These are phyloP conservation scores for Globisporangium middletonii DNA, from an alignment of 352 stramenopile species.

Conservation along the genomic window DNA sequence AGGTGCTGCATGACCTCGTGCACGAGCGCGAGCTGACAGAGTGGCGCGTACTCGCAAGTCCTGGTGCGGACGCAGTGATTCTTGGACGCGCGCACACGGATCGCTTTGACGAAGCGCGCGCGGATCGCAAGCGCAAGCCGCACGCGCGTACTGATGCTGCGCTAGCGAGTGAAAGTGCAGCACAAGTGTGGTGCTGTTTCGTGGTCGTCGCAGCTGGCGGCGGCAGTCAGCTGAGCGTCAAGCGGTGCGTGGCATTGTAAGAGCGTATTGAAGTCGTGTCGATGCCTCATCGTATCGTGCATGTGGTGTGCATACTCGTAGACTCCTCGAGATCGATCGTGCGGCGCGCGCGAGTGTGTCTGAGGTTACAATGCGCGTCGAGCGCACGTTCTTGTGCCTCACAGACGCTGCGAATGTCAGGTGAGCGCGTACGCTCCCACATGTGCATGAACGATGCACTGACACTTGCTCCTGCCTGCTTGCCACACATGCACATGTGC, in stretches of 20 bases:
- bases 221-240: slow-evolving; percentile 24
- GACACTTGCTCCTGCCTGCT: not conserved
- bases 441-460: not conserved
- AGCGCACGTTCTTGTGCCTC: slow-evolving; percentile 38
- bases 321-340: slow-evolving; percentile 31
- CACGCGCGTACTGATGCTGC: slow-evolving; percentile 14
- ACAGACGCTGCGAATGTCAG: slow-evolving; percentile 45
- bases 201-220: slow-evolving; percentile 22
- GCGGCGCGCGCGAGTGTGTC: slow-evolving; percentile 16
- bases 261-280: not conserved
- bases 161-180: not conserved
- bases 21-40: slow-evolving; percentile 25
- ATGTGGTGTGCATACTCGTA: slow-evolving; percentile 4
- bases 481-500: not conserved
- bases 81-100: slow-evolving; percentile 20
- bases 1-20: slow-evolving; percentile 46
- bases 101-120: slow-evolving; percentile 33
- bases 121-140: slow-evolving; percentile 36
- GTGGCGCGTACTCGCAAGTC: slow-evolving; percentile 22
- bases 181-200: slow-evolving; percentile 22
- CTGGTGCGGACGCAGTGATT: slow-evolving; percentile 19
- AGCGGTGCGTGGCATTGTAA: slow-evolving; percentile 16
- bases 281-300: not conserved
- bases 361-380: not conserved
- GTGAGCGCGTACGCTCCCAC: slow-evolving; percentile 12